Conservation (phyloP, 192 early-diverging fungal genomes). For the Funneliformis mosseae region DNA sequence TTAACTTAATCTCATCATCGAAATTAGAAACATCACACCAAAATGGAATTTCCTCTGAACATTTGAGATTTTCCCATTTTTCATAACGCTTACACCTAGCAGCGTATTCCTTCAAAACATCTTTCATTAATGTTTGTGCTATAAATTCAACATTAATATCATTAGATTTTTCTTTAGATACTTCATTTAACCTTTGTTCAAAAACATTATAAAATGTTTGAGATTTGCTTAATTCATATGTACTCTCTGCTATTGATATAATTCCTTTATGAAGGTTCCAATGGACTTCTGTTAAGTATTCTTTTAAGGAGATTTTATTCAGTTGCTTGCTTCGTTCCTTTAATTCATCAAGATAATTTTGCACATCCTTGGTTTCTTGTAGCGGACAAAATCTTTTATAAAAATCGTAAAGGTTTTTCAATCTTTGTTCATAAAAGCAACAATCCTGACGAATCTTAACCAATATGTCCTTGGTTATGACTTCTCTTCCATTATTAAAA, state of each 20-base stretch:
- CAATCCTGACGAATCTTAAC: not conserved
- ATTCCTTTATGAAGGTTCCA: slow-evolving; percentile 9
- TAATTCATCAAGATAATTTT: not conserved
- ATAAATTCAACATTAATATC: not conserved
- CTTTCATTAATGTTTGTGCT: not conserved
- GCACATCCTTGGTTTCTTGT: not conserved
- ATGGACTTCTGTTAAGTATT: not conserved
- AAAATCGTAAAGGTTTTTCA: not conserved
- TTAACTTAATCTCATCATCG: not conserved
- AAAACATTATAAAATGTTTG: slow-evolving; percentile 23
- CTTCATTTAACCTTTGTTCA: not conserved
- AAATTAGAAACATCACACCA: slow-evolving; percentile 11
- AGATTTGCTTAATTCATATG: not conserved
- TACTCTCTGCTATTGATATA: not conserved
- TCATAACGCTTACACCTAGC: not conserved
- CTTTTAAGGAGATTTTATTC: not conserved
- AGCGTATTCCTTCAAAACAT: not conserved
- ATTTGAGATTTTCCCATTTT: slow-evolving; percentile 15
- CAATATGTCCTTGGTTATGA: not conserved
- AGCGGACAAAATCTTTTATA: not conserved
- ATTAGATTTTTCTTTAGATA: not conserved
- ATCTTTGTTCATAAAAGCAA: not conserved
- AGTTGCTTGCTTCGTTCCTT: not conserved
- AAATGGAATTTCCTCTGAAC: not conserved
- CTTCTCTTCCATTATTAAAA: not conserved